Percentiles rank a stretch among this genome's conserved stretches.
Evolutionary conservation across 345 rosid genomes (phyloP).

Genomic region (Eucalyptus cloeziana): DNA sequence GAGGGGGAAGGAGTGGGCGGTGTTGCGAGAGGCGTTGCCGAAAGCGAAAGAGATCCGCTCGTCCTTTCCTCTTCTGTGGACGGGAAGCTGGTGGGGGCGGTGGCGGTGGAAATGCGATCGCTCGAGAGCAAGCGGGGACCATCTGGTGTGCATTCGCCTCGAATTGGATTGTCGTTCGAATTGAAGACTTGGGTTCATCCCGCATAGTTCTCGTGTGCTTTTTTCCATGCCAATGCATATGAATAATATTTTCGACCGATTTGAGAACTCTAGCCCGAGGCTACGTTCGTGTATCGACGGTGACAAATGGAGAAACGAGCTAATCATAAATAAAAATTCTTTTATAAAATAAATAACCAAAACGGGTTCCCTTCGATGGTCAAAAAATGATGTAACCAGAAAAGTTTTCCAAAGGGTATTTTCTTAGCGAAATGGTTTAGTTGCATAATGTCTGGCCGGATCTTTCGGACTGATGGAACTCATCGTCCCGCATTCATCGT

Average conservation of each 20-base stretch:
- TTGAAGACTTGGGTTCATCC: accelerated
- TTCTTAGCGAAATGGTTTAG: neutral
- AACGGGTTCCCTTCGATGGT: neutral
- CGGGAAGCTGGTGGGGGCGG: neutral
- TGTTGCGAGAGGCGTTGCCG: neutral
- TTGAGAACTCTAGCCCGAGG: accelerated
- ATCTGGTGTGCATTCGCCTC: too few relatives aligned
- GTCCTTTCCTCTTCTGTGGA: neutral
- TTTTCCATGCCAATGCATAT: accelerated
- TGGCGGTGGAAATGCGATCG: too few relatives aligned
- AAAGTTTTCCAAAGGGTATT: neutral
- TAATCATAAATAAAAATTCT: neutral
- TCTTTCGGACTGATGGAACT: neutral
- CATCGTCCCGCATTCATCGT: neutral
- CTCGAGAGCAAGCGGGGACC: too few relatives aligned
- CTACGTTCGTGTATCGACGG: accelerated
- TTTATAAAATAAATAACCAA: neutral
- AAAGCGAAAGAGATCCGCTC: conserved; percentile 38
- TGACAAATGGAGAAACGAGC: neutral
- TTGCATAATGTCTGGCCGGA: neutral
- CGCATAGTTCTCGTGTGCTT: accelerated
- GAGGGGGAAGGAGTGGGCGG: neutral
- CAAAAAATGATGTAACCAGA: neutral
- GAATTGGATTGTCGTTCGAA: accelerated
- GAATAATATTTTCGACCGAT: accelerated